These are phyloP conservation scores for Paramecium primaurelia DNA, from an alignment of 73 alveolate genomes.

Conservation along the genomic window DNA sequence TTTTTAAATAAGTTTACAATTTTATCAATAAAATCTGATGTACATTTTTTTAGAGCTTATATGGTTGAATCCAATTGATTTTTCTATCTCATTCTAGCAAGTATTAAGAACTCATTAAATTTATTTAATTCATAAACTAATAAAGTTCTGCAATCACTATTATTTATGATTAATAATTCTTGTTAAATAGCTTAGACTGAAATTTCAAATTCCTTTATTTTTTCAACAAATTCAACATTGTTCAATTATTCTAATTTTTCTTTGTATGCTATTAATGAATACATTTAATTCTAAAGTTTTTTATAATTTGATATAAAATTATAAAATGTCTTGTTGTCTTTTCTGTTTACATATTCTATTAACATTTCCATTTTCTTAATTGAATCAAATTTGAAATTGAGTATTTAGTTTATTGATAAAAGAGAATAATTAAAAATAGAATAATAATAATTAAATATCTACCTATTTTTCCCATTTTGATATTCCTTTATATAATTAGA, in stretches of 20 bases:
- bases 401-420: background rate
- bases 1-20: background rate
- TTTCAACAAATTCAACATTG: background rate
- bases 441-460: background rate
- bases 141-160: background rate
- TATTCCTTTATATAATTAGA: background rate
- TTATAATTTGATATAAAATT: background rate
- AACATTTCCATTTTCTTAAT: background rate
- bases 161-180: background rate
- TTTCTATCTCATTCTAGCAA: background rate
- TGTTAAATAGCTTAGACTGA: background rate
- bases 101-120: background rate
- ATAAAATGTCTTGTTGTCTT: background rate
- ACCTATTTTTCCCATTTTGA: background rate
- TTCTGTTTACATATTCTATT: background rate
- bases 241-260: background rate
- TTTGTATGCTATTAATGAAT: background rate
- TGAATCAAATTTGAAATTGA: background rate
- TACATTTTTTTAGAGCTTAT: background rate
- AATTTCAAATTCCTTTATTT: background rate
- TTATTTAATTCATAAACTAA: background rate
- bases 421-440: background rate
- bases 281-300: background rate
- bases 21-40: background rate
- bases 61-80: background rate